Percentiles rank a stretch among this genome's conserved stretches.
These are phyloP conservation scores for Hypoxylon sp. DNA, from an alignment of 2,329 filamentous ascomycete genomes.

Conservation along the genomic window DNA sequence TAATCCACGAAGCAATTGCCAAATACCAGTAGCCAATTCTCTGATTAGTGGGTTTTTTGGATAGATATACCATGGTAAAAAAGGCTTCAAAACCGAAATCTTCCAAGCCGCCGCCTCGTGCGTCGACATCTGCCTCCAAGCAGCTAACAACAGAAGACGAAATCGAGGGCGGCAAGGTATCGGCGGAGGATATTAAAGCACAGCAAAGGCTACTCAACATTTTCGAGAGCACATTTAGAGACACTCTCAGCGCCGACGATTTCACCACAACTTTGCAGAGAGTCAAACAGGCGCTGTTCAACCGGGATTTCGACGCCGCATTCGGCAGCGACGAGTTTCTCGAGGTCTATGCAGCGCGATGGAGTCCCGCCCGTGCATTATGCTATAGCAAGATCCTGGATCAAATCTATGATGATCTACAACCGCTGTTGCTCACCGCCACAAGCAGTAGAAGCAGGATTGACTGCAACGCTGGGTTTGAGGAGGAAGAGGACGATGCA, in stretches of 20 bases:
- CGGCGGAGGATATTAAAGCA: slow-evolving; percentile 17
- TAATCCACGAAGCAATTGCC: too few relatives aligned
- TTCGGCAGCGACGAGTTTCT: slow-evolving; percentile 78
- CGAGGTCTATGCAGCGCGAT: slow-evolving; percentile 85
- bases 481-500: slow-evolving; percentile 7
- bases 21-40: too few relatives aligned
- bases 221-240: slow-evolving; percentile 60
- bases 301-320: slow-evolving; percentile 81
- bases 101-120: slow-evolving; percentile 12
- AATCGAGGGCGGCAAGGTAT: slow-evolving; percentile 3
- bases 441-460: neutral
- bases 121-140: neutral
- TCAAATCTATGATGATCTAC: slow-evolving; percentile 49
- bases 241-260: slow-evolving; percentile 55
- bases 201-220: slow-evolving; percentile 41
- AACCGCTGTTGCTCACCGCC: slow-evolving; percentile 38
- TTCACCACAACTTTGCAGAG: slow-evolving; percentile 73
- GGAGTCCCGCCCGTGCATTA: slow-evolving; percentile 87
- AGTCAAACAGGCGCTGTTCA: slow-evolving; percentile 86
- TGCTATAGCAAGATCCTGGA: slow-evolving; percentile 74
- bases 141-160: neutral
- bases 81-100: slow-evolving; percentile 19
- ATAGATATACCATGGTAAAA: slow-evolving; percentile 22
- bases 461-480: neutral
- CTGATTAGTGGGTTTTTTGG: too few relatives aligned